phyloP scores from a whole-genome alignment of 2,329 filamentous ascomycete species.

The Ceratocystis alfenasii region DNA sequence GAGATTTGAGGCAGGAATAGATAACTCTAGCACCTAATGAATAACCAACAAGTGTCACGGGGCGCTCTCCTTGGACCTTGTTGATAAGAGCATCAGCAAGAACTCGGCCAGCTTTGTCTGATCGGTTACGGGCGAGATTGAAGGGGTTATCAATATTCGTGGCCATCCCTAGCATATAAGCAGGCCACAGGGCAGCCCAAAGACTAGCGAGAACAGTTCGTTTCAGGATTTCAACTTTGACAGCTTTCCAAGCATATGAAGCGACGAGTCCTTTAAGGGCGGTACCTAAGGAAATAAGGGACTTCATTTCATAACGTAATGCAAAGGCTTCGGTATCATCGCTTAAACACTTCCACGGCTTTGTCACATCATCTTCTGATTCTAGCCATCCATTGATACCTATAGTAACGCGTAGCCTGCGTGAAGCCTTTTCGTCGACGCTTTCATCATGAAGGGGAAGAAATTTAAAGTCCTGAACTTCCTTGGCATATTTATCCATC shows the following conservation, averaged over 20 bases:
- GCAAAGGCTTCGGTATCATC: slow-evolving; percentile 69
- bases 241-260: slow-evolving; percentile 61
- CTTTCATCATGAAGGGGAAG: slow-evolving; percentile 48
- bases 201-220: slow-evolving; percentile 57
- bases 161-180: slow-evolving; percentile 53
- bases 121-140: slow-evolving; percentile 59
- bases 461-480: slow-evolving; percentile 73
- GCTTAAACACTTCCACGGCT: slow-evolving; percentile 67
- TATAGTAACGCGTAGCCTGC: slow-evolving; percentile 64
- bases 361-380: slow-evolving; percentile 59
- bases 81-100: slow-evolving; percentile 75
- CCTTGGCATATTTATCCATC: slow-evolving; percentile 76
- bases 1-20: slow-evolving; percentile 63
- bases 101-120: slow-evolving; percentile 67
- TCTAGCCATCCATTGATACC: slow-evolving; percentile 81
- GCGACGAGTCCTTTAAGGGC: slow-evolving; percentile 59
- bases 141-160: slow-evolving; percentile 72
- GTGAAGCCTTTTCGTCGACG: not conserved
- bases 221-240: slow-evolving; percentile 64
- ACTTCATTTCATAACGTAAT: slow-evolving; percentile 68
- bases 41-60: slow-evolving; percentile 70
- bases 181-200: slow-evolving; percentile 57
- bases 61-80: slow-evolving; percentile 67
- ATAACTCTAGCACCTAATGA: slow-evolving; percentile 72
- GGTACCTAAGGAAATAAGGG: slow-evolving; percentile 63